Base-by-base conservation (phyloP, 2,329 filamentous ascomycete species). In the Stagonosporopsis chrysanthemi region DNA sequence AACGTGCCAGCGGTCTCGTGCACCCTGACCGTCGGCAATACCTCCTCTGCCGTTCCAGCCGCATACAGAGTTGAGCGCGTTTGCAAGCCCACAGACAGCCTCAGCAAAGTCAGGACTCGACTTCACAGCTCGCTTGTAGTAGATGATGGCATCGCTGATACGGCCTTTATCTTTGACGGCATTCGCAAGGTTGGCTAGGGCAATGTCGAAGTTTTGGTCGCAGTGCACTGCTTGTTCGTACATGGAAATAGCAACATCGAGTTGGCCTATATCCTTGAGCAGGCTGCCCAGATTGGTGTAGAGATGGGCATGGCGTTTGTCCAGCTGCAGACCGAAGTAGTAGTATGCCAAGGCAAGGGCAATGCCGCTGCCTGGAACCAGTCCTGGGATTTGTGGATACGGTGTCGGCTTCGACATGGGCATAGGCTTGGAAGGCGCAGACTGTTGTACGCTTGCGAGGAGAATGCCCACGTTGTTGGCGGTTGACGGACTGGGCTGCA, bases 401-500 rank as follows among this genome's bases (percentile, higher is more conserved):
- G 56, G 64, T n/a, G 68, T 66, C 6, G 66, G 58, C 43, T 75
- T 73, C 62, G 77, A 75, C 23, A 79, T 77, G 8, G 79, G 74
- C 69, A 60, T 76, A 58, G 73, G 65, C 44, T 79, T 81, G 8
- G 78, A 77, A 3, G 78, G 77, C 7, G 75, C 69, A 24, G 81
- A 82, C 66, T 96, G 92, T 71, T 97, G 95, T 19, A 98, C 90
- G 54, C 95, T 91, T 5, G 95, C 95, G n/a, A 99, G 86, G 26
- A 99, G 82, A 52, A 99, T 99, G 3, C 95, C 95, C 12, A 99
- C 93, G 73, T 99, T 99, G 74, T 99, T 99, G 0, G 95, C 95
- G 0, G 95, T 99, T 0, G 95, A 99, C 2, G 95, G 95, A 68
- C 95, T 98, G 44, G 95, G 93, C 63, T 97, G 95, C 2, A 99